Evolutionary conservation across 768 basidiomycete genomes (phyloP), one percentile per base, ranked within the genome.

Genomic region (Tylopilus balloui): DNA sequence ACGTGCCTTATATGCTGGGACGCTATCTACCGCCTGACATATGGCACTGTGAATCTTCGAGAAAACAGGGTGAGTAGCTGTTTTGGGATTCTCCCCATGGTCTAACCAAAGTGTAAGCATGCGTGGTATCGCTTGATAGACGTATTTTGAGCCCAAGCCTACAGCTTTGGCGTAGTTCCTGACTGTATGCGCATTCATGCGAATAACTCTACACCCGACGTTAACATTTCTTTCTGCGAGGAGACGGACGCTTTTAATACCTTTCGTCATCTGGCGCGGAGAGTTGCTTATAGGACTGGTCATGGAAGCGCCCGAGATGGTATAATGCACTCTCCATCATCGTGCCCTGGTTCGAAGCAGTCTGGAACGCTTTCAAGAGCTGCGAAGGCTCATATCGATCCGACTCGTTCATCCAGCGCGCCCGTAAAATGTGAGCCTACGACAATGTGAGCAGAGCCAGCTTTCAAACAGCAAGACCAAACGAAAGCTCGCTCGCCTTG

Each of bases 71-170:
- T 69, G 64, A 4, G 60, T 54, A 12, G 55, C 24, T n/a, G 32
- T 35, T 32, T 49, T 63, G 10, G 50, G 39, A 21, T 63, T 54
- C 61, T 92, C 92, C n/a, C 86, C 92, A 50, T 89, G 66, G 65
- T 96, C 93, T 42, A 98, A 71, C 93, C 94, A 99, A 25, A 99
- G 80, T 0, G 93, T 98, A 9, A 99, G 76, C 53, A 97, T 75
- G 34, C 96, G 83, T 0, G 96, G 94, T 52, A 99, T 82, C 0
- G 92, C 92, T 64, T 95, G 95, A 65, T 95, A 98, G 20, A 95
- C 85, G 65, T 87, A 96, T 73, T 99, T 99, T 31, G 93, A 91
- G 15, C 96, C 96, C 61, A 76, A 71, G 59, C 74, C 73, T 39
- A 94, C 81, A 1, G 93, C 86, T 52, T 75, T 80, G 3, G 77